Evolutionary conservation across 495 filamentous ascomycete species (phyloP).

Genomic region (Sporormia fimetaria): DNA sequence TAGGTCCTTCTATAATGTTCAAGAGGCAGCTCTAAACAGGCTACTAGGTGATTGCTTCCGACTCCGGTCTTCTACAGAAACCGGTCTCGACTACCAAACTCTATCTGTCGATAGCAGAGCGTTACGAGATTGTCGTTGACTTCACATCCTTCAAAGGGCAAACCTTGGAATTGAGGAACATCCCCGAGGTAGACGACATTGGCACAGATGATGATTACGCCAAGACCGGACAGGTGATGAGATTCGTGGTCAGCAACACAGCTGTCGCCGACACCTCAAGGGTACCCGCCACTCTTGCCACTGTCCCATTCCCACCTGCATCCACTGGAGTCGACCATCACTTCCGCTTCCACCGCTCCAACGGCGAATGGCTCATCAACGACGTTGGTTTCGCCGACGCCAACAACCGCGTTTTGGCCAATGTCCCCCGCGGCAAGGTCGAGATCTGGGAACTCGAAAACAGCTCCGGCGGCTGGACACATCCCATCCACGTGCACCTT

Average conservation of each 20-base stretch:
- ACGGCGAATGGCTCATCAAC: slow-evolving; percentile 41
- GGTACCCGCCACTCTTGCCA: slow-evolving; percentile 28
- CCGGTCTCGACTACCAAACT: slow-evolving; percentile 32
- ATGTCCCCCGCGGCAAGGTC: slow-evolving; percentile 38
- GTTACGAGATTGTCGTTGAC: slow-evolving; percentile 46
- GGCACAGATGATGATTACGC: slow-evolving; percentile 36
- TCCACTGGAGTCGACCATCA: slow-evolving; percentile 32
- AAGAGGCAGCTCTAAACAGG: too few species aligned
- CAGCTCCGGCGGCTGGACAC: slow-evolving; percentile 36
- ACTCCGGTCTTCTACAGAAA: slow-evolving; percentile 37
- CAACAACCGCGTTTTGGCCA: slow-evolving; percentile 40
- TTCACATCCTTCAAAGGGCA: slow-evolving; percentile 39
- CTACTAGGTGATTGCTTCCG: slow-evolving; percentile 45
- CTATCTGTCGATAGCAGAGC: slow-evolving; percentile 41
- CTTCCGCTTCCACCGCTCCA: slow-evolving; percentile 39
- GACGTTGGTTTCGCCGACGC: slow-evolving; percentile 40
- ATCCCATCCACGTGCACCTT: slow-evolving; percentile 48
- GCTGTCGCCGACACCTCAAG: slow-evolving; percentile 33
- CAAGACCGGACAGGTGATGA: slow-evolving; percentile 43
- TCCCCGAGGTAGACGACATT: slow-evolving; percentile 25
- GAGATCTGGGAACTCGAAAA: slow-evolving; percentile 42
- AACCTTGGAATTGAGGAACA: slow-evolving; percentile 39
- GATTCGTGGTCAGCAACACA: slow-evolving; percentile 38
- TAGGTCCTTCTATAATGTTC: too few species aligned
- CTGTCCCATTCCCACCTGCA: slow-evolving; percentile 29